Percentiles rank a stretch among this genome's conserved stretches.
These are phyloP conservation scores for Wickerhamomyces mucosus DNA, from an alignment of 805 yeast species.

Conservation along the genomic window DNA sequence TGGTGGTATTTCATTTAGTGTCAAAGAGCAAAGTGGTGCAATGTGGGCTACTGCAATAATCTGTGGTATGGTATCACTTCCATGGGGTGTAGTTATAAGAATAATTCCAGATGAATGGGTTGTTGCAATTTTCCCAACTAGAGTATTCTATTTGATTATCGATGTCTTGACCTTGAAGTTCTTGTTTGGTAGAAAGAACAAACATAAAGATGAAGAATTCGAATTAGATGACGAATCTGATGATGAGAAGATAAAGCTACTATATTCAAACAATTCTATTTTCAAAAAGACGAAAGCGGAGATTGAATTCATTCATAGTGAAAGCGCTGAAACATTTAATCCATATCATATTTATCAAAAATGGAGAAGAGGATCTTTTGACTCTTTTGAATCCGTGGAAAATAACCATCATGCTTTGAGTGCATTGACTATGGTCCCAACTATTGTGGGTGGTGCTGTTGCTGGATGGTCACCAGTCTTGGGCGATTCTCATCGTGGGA, in stretches of 20 bases:
- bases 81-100: conserved; percentile 70
- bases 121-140: conserved; percentile 53
- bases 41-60: conserved; percentile 87
- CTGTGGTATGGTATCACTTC: conserved; percentile 75
- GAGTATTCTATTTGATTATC: conserved; percentile 16
- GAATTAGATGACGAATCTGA: conserved; percentile 14
- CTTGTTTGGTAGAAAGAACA: conserved; percentile 5
- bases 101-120: conserved; percentile 78
- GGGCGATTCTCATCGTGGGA: too few species aligned
- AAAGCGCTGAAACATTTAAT: conserved; percentile 9
- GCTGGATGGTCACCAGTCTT: conserved; percentile 45
- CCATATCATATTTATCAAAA: conserved; percentile 19
- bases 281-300: not conserved
- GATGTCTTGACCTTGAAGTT: conserved; percentile 14
- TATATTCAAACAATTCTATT: not conserved
- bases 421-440: conserved; percentile 43
- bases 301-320: not conserved
- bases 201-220: conserved; percentile 12
- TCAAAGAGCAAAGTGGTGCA: conserved; percentile 67
- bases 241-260: conserved; percentile 1
- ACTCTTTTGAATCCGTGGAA: conserved; percentile 3
- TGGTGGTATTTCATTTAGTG: conserved; percentile 93
- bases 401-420: conserved; percentile 23
- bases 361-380: conserved; percentile 14
- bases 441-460: conserved; percentile 47